Conservation (phyloP, 805 yeast genomes). For the Barnettozyma sucrosica region DNA sequence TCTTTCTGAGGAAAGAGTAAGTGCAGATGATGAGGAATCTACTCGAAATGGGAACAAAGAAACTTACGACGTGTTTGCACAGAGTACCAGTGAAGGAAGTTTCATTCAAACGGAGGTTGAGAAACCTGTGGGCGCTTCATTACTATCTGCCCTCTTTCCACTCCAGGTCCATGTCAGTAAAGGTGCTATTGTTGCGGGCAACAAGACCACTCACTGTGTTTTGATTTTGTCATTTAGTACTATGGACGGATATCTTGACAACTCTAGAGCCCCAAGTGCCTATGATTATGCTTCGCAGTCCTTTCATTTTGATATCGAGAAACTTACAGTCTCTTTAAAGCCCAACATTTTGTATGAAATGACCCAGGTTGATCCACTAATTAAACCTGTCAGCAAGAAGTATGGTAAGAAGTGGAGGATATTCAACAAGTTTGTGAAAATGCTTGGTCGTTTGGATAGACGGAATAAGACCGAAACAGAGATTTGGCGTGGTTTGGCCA, state of each 20-base stretch:
- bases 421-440: constrained; percentile 19
- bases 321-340: constrained; percentile 54
- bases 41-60: constrained; percentile 14
- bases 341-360: constrained; percentile 62
- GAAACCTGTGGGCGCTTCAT: neutral
- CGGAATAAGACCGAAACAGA: neutral
- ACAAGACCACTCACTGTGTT: constrained; percentile 68
- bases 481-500: constrained; percentile 70
- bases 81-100: constrained; percentile 12
- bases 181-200: constrained; percentile 78
- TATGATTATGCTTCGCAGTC: constrained; percentile 53
- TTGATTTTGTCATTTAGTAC: constrained; percentile 53
- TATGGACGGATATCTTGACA: constrained; percentile 55
- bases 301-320: constrained; percentile 39
- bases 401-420: neutral
- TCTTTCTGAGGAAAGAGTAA: constrained; percentile 21
- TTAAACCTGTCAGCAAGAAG: neutral
- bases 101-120: neutral
- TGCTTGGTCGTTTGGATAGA: neutral
- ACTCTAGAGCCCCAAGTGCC: constrained; percentile 39
- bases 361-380: constrained; percentile 1
- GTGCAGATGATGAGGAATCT: constrained; percentile 11
- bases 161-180: constrained; percentile 51
- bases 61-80: constrained; percentile 9
- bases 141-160: constrained; percentile 47